phyloP scores from a whole-genome alignment of 75 land plant genomes.

The Cryptomeria japonica region DNA sequence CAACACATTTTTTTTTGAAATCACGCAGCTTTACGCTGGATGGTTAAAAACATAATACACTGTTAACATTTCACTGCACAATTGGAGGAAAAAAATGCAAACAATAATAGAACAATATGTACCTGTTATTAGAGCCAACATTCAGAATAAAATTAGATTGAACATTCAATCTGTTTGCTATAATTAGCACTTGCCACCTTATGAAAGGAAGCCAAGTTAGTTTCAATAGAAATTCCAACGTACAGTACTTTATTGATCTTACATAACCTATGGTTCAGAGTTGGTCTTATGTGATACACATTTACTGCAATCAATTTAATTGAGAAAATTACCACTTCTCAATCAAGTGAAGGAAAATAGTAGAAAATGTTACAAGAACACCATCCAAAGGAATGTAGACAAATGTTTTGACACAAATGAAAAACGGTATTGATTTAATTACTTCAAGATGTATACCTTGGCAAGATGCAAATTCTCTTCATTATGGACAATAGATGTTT shows the following conservation, averaged over 20 bases:
- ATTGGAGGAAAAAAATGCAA: too few relatives aligned
- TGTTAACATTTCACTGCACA: too few relatives aligned
- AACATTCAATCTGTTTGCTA: too few relatives aligned
- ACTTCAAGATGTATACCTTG: background rate
- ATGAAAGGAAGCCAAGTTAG: background rate
- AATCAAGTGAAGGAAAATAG: background rate
- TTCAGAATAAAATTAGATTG: too few relatives aligned
- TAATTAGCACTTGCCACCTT: background rate
- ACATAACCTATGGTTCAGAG: background rate
- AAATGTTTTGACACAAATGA: background rate
- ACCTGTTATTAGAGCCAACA: too few relatives aligned
- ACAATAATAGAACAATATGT: too few relatives aligned
- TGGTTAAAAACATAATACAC: too few relatives aligned
- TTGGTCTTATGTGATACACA: background rate
- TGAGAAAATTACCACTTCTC: background rate
- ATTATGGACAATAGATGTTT: constrained; percentile 9
- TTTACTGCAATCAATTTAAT: background rate
- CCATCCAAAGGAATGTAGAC: background rate
- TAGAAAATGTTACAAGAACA: background rate
- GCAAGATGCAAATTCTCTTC: background rate
- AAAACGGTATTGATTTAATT: background rate
- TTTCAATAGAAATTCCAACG: background rate
- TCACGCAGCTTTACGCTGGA: too few relatives aligned
- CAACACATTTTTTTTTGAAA: too few relatives aligned
- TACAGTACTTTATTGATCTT: background rate